A percentile compares a stretch with the other conserved stretches of the same genome.
Evolutionary conservation across 768 basidiomycete genomes (phyloP).

Genomic region (Macrocybe gigantea): DNA sequence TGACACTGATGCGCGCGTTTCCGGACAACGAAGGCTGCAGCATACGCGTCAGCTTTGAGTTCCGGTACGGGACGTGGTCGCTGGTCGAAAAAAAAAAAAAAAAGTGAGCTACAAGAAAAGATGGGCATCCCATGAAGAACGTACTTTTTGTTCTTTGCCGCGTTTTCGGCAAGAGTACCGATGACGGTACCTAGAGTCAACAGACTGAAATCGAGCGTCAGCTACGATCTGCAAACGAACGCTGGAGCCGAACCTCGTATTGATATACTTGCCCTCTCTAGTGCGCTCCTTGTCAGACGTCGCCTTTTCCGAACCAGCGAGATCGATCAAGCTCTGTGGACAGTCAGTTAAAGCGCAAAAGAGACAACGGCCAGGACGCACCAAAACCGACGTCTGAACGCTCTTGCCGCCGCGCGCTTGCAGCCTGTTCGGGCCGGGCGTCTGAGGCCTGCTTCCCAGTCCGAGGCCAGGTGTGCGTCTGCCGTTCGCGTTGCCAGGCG

Average conservation of each 20-base stretch:
- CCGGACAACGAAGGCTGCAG: constrained; percentile 94
- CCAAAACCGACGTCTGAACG: constrained; percentile 73
- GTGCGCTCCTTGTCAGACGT: constrained; percentile 94
- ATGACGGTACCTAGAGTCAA: constrained; percentile 93
- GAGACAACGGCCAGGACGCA: constrained; percentile 21
- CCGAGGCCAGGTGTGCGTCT: constrained; percentile 37
- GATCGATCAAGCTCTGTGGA: constrained; percentile 80
- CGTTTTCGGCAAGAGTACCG: constrained; percentile 85
- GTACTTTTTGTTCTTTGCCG: constrained; percentile 67
- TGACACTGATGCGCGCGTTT: constrained; percentile 92
- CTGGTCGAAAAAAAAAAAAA: constrained; percentile 22
- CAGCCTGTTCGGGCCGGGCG: constrained; percentile 50
- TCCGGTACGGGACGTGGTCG: constrained; percentile 92
- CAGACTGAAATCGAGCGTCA: constrained; percentile 41
- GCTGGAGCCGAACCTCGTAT: constrained; percentile 54
- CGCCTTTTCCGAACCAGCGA: constrained; percentile 95
- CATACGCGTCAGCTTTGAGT: constrained; percentile 91
- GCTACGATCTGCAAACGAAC: background rate
- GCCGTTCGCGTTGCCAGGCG: constrained; percentile 16
- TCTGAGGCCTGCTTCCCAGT: constrained; percentile 31
- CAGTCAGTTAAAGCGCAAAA: constrained; percentile 2
- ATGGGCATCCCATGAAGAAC: constrained; percentile 7
- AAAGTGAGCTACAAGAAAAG: background rate
- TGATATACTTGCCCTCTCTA: constrained; percentile 96
- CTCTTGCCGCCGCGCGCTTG: constrained; percentile 78